phyloP scores from a whole-genome alignment of 2,329 filamentous ascomycete species.

The Penicillium sp. region DNA sequence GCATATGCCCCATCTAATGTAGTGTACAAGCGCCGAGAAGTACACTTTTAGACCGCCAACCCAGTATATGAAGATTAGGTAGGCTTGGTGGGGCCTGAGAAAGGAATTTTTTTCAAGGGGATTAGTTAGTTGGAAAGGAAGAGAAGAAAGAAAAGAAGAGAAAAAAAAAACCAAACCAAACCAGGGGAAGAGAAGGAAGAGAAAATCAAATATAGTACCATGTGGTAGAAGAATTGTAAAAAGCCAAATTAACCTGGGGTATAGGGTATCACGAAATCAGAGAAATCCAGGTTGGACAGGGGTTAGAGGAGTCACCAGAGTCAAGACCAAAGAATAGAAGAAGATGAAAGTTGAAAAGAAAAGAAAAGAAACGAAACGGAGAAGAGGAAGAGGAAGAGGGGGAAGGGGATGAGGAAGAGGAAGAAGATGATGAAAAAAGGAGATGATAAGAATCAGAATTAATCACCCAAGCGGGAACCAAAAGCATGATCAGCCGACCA shows the following conservation, averaged over 20 bases:
- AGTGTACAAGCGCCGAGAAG: not conserved
- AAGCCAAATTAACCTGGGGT: not conserved
- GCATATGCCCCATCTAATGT: not conserved
- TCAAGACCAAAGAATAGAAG: not conserved
- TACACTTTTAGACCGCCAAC: constrained; percentile 2
- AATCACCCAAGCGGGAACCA: not conserved
- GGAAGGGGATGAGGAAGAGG: not conserved
- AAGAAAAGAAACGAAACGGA: not conserved
- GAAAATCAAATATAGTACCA: not conserved
- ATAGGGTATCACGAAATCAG: not conserved
- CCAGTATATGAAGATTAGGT: not conserved
- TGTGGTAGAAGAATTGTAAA: not conserved
- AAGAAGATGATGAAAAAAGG: not conserved
- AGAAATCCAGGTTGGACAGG: not conserved
- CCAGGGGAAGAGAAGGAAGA: not conserved
- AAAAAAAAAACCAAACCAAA: not conserved
- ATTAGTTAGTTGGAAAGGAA: not conserved
- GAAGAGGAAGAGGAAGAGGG: not conserved
- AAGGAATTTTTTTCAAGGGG: not conserved
- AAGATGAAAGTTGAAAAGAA: not conserved
- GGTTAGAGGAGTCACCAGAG: not conserved
- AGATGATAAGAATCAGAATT: not conserved
- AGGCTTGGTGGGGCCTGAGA: not conserved
- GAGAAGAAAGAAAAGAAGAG: not conserved
- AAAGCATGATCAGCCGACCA: not conserved